Conservation (phyloP, 441 rosid species). For the Jatropha podagrica region DNA sequence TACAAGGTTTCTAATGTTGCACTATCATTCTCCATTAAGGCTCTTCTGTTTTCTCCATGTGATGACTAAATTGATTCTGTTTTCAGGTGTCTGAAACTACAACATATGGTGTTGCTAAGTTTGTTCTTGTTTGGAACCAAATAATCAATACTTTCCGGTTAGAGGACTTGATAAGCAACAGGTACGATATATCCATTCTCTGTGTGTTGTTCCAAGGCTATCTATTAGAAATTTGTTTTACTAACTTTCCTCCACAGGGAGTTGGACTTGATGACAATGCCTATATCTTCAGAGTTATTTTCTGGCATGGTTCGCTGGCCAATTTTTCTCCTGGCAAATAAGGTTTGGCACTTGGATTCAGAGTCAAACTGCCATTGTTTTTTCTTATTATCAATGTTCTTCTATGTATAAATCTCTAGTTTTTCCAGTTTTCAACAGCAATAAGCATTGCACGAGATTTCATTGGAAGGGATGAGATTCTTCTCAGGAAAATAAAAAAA, state of each 20-base stretch:
- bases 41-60: constrained; percentile 8
- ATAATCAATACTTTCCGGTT: constrained; percentile 66
- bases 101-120: constrained; percentile 62
- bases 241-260: constrained; percentile 54
- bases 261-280: constrained; percentile 85
- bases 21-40: constrained; percentile 6
- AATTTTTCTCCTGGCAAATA: constrained; percentile 87
- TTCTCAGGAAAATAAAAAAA: constrained; percentile 65
- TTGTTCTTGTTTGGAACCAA: constrained; percentile 95
- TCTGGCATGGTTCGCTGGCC: constrained; percentile 87
- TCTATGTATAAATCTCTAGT: constrained; percentile 35
- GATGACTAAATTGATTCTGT: constrained; percentile 18
- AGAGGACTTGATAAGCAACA: constrained; percentile 94
- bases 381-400: constrained; percentile 18
- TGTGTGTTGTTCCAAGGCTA: constrained; percentile 15
- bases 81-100: constrained; percentile 51
- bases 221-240: constrained; percentile 13
- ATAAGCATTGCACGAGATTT: constrained; percentile 86
- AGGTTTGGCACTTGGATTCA: constrained; percentile 45
- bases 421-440: constrained; percentile 77
- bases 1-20: constrained; percentile 12
- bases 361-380: neutral
- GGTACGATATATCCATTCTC: constrained; percentile 38
- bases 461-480: constrained; percentile 64
- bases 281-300: constrained; percentile 66